Evolutionary conservation across 2,329 filamentous ascomycete genomes (phyloP).

Genomic region (Aschersonia sp.): DNA sequence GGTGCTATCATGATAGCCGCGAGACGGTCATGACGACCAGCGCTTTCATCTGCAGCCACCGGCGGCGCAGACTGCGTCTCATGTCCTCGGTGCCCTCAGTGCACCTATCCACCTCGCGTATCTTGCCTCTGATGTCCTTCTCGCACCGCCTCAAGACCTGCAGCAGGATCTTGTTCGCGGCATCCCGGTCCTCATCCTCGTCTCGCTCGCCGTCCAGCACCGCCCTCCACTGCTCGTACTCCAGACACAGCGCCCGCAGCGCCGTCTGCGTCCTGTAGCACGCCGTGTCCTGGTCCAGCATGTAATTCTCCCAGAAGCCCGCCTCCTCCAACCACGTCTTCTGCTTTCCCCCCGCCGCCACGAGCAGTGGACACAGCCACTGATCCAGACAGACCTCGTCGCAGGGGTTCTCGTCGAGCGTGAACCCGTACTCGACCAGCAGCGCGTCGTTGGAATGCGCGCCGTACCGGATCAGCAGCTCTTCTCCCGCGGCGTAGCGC

Average conservation of each 20-base stretch:
- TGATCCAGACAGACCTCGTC: slow-evolving; percentile 35
- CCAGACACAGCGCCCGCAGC: slow-evolving; percentile 23
- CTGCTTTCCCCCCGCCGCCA: slow-evolving; percentile 10
- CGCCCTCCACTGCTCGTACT: slow-evolving; percentile 24
- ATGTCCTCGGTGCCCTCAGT: slow-evolving; percentile 14
- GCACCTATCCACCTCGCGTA: slow-evolving; percentile 16
- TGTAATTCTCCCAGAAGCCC: slow-evolving; percentile 36
- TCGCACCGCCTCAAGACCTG: slow-evolving; percentile 23
- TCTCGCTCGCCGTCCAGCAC: slow-evolving; percentile 30
- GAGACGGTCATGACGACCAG: slow-evolving; percentile 8
- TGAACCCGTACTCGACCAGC: slow-evolving; percentile 50
- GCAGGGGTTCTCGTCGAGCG: slow-evolving; percentile 30
- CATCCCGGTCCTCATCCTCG: slow-evolving; percentile 28
- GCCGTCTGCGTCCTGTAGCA: slow-evolving; percentile 44
- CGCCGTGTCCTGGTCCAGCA: slow-evolving; percentile 31
- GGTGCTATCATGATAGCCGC: slow-evolving; percentile 3
- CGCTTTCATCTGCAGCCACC: slow-evolving; percentile 13
- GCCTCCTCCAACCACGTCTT: slow-evolving; percentile 24
- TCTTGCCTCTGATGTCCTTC: slow-evolving; percentile 13
- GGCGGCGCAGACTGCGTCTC: slow-evolving; percentile 6
- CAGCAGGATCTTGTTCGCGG: slow-evolving; percentile 21
- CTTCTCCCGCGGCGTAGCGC: slow-evolving; percentile 39
- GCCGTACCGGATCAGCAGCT: slow-evolving; percentile 57
- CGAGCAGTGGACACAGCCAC: slow-evolving; percentile 25
- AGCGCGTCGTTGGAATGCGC: slow-evolving; percentile 56